Percentiles rank a stretch among this genome's conserved stretches.
phyloP scores from a whole-genome alignment of 106 monocot genomes.

The Platanthera zijinensis region DNA sequence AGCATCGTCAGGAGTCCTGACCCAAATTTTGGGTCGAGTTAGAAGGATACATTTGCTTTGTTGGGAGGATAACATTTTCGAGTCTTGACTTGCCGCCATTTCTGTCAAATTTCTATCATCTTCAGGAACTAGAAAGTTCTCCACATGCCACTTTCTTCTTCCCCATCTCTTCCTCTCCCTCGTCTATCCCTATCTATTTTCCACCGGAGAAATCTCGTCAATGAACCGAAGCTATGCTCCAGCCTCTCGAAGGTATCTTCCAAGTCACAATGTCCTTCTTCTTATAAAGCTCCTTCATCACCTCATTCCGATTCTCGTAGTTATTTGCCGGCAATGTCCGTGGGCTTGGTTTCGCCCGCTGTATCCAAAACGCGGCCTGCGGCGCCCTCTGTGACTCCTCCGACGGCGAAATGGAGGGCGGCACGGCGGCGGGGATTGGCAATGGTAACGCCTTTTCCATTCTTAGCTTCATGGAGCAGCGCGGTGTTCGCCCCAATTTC shows the following conservation, averaged over 20 bases:
- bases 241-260: slow-evolving; percentile 8
- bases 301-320: not conserved
- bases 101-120: no score
- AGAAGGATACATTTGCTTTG: no score
- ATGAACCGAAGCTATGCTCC: not conserved
- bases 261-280: not conserved
- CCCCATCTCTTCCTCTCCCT: no score
- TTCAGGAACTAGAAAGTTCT: no score
- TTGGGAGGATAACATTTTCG: no score
- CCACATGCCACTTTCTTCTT: no score
- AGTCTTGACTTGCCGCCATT: no score
- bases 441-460: slow-evolving; percentile 13
- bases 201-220: not conserved
- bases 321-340: not conserved
- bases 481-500: slow-evolving; percentile 8
- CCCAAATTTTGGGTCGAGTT: no score
- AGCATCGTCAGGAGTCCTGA: no score
- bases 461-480: slow-evolving; percentile 17
- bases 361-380: slow-evolving; percentile 6
- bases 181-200: no score
- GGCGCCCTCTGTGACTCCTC: not conserved
- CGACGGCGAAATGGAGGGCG: slow-evolving; percentile 18
- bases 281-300: not conserved
- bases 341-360: not conserved
- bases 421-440: not conserved